phyloP scores from a whole-genome alignment of 495 filamentous ascomycete genomes.

The Penicillium ochrochloron region DNA sequence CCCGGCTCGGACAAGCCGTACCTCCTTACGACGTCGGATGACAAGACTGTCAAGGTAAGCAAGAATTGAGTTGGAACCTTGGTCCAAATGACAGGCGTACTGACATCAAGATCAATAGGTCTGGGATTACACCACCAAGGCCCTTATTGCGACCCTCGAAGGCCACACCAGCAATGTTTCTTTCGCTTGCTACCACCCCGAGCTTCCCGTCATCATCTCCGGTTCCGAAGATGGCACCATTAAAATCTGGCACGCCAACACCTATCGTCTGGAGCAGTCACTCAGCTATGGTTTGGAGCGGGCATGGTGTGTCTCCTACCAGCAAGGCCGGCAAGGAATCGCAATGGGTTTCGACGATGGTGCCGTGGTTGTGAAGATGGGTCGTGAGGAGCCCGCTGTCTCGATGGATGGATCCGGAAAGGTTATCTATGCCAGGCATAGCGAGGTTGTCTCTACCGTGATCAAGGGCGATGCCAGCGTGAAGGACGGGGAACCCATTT shows the following conservation, averaged over 20 bases:
- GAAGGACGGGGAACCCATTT: slow-evolving; percentile 88
- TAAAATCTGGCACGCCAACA: slow-evolving; percentile 98
- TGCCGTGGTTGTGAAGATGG: slow-evolving; percentile 96
- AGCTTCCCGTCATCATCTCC: slow-evolving; percentile 97
- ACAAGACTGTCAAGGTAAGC: slow-evolving; percentile 80
- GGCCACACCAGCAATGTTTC: slow-evolving; percentile 99
- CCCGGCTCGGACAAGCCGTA: slow-evolving; percentile 97
- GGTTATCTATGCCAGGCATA: slow-evolving; percentile 92
- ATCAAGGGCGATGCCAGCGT: slow-evolving; percentile 89
- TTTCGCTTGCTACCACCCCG: slow-evolving; percentile 97
- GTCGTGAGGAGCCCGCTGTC: slow-evolving; percentile 93
- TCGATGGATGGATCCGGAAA: slow-evolving; percentile 97
- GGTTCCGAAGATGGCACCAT: slow-evolving; percentile 97
- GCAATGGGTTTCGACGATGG: slow-evolving; percentile 98
- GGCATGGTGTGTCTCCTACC: slow-evolving; percentile 96
- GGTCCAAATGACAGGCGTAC: neutral
- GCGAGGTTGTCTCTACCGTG: slow-evolving; percentile 88
- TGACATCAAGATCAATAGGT: slow-evolving; percentile 36
- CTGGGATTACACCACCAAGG: slow-evolving; percentile 99
- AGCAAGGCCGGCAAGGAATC: slow-evolving; percentile 89
- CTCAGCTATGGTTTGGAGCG: slow-evolving; percentile 93
- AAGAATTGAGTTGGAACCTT: neutral
- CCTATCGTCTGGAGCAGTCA: slow-evolving; percentile 93
- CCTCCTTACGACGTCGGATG: slow-evolving; percentile 93
- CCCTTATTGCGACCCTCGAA: slow-evolving; percentile 92